phyloP scores from a whole-genome alignment of 306 rosid genomes.

The Malus sieversii region DNA sequence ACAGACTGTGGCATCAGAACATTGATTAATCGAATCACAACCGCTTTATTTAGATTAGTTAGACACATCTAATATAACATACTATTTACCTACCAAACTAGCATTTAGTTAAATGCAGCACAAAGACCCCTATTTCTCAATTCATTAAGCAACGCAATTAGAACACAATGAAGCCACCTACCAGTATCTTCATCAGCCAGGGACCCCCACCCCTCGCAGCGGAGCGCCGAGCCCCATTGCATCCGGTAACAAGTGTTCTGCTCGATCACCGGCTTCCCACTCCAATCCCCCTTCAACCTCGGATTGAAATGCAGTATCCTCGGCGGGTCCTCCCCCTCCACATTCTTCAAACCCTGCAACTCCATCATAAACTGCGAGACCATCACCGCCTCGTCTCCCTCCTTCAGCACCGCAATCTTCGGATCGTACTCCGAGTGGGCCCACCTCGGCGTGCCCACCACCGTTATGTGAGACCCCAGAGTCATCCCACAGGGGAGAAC shows the following conservation, averaged over 20 bases:
- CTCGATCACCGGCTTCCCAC: conserved; percentile 79
- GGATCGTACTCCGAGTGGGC: conserved; percentile 73
- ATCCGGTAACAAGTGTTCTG: conserved; percentile 87
- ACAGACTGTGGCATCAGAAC: conserved; percentile 14
- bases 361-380: conserved; percentile 96
- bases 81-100: conserved; percentile 2
- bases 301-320: conserved; percentile 91
- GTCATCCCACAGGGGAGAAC: conserved; percentile 81
- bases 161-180: conserved; percentile 18
- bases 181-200: conserved; percentile 83
- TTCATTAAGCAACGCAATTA: background rate
- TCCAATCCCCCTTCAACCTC: conserved; percentile 94
- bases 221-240: conserved; percentile 86
- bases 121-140: background rate
- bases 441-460: conserved; percentile 88
- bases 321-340: conserved; percentile 92
- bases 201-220: conserved; percentile 91
- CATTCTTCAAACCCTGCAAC: conserved; percentile 82
- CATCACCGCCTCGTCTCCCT: conserved; percentile 62
- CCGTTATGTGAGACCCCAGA: conserved; percentile 81
- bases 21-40: background rate
- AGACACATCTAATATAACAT: background rate
- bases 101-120: conserved; percentile 3
- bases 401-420: conserved; percentile 60
- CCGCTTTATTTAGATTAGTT: background rate